phyloP scores from a whole-genome alignment of 495 filamentous ascomycete species.

The Neurospora sp. region DNA sequence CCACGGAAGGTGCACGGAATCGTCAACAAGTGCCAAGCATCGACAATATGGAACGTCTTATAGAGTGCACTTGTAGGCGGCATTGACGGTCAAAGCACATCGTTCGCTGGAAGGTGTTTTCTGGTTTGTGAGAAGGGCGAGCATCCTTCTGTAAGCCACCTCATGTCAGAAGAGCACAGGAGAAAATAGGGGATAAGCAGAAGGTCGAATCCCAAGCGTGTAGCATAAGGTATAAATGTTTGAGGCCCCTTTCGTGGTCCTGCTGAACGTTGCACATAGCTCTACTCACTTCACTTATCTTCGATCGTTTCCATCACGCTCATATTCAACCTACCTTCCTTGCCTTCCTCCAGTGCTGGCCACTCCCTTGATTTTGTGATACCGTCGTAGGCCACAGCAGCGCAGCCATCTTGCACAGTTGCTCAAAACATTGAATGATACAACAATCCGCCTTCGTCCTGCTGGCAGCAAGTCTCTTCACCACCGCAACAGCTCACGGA shows the following conservation, averaged over 20 bases:
- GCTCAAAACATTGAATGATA: not conserved
- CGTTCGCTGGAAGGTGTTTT: not conserved
- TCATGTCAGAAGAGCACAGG: not conserved
- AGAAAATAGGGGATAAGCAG: not conserved
- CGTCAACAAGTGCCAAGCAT: not conserved
- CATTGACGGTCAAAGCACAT: not conserved
- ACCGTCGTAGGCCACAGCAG: not conserved
- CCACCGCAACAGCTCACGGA: conserved; percentile 50
- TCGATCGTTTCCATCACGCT: not conserved
- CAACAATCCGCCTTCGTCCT: conserved; percentile 8
- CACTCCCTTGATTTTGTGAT: conserved; percentile 10
- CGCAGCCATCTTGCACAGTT: not conserved
- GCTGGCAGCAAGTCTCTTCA: conserved; percentile 33
- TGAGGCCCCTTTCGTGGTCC: not conserved
- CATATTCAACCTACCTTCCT: not conserved
- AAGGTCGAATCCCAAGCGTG: conserved; percentile 6
- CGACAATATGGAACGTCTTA: not conserved
- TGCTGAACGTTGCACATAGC: not conserved
- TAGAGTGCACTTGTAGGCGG: not conserved
- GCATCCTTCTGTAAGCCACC: not conserved
- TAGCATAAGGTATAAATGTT: not conserved
- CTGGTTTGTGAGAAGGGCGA: not conserved
- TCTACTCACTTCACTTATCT: not conserved
- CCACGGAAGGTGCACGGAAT: not conserved
- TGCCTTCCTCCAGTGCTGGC: conserved; percentile 13